These are phyloP conservation scores for Brettanomyces custersianus DNA, from an alignment of 805 yeast genomes.

Conservation along the genomic window DNA sequence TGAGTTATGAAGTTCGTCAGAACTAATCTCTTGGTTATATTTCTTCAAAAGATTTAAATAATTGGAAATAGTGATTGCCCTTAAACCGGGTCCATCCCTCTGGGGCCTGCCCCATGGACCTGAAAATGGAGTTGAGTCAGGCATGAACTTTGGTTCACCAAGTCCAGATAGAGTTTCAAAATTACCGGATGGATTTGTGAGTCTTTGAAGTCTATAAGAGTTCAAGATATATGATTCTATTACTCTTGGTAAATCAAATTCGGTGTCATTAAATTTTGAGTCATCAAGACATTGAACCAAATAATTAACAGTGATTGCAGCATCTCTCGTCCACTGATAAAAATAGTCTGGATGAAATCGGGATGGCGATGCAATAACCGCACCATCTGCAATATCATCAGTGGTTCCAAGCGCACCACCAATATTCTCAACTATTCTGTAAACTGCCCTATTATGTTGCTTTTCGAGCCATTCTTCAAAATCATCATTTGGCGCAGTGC, in stretches of 20 bases:
- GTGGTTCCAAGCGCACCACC: conserved; percentile 36
- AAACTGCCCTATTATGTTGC: conserved; percentile 35
- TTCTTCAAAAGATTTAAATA: conserved; percentile 38
- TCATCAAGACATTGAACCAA: conserved; percentile 50
- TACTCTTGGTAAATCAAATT: conserved; percentile 11
- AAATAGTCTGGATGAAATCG: conserved; percentile 64
- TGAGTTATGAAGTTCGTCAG: conserved; percentile 17
- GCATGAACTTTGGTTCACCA: conserved; percentile 86
- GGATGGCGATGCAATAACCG: conserved; percentile 82
- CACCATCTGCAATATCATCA: conserved; percentile 49
- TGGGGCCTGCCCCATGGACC: conserved; percentile 92
- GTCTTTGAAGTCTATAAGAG: conserved; percentile 52
- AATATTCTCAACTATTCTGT: conserved; percentile 42
- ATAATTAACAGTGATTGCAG: conserved; percentile 70
- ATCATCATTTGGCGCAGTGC: conserved; percentile 14
- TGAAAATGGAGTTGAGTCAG: conserved; percentile 53
- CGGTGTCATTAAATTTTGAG: conserved; percentile 15
- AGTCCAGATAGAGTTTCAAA: conserved; percentile 46
- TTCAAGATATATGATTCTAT: conserved; percentile 59
- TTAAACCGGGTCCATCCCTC: conserved; percentile 86
- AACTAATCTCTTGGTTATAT: conserved; percentile 18
- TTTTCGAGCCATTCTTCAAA: conserved; percentile 40
- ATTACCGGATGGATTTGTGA: conserved; percentile 60
- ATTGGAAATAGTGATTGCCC: conserved; percentile 55
- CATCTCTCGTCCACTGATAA: conserved; percentile 87